Conservation (phyloP, 2,329 filamentous ascomycete species). For the Colletotrichum sp. region DNA sequence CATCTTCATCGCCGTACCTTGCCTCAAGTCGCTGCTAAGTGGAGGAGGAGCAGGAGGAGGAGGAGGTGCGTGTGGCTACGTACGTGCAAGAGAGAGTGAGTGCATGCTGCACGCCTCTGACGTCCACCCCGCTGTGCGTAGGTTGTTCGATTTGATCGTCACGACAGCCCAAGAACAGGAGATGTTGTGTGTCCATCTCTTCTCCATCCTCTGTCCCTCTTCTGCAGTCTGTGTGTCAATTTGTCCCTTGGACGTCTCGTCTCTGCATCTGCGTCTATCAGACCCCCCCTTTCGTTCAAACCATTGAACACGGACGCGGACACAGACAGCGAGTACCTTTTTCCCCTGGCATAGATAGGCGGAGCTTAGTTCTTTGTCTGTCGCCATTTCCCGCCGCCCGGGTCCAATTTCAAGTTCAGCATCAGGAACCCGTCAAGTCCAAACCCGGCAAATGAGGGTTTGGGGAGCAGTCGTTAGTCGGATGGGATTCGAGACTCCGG, state of each 20-base stretch:
- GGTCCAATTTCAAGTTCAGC: slow-evolving; percentile 2
- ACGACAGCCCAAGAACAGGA: not conserved
- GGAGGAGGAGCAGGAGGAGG: not conserved
- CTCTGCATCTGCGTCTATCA: not conserved
- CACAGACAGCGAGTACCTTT: not conserved
- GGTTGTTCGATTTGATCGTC: not conserved
- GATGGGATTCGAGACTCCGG: not conserved
- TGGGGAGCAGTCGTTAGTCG: not conserved
- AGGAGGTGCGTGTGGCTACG: not conserved
- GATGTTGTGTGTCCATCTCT: not conserved
- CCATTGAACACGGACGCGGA: not conserved
- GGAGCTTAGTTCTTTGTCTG: not conserved
- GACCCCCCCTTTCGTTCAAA: not conserved
- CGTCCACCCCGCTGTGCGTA: not conserved
- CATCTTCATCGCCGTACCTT: not conserved
- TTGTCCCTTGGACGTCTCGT: not conserved
- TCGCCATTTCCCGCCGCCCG: not conserved
- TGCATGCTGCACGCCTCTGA: not conserved
- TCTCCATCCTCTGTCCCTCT: not conserved
- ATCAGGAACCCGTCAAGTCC: not conserved
- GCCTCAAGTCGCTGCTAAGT: not conserved
- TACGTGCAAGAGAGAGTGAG: not conserved
- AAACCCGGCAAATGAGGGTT: slow-evolving; percentile 5
- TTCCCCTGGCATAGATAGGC: not conserved
- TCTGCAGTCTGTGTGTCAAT: slow-evolving; percentile 6